These are phyloP conservation scores for Xylaria sp. DNA, from an alignment of 2,329 filamentous ascomycete species.

Conservation along the genomic window DNA sequence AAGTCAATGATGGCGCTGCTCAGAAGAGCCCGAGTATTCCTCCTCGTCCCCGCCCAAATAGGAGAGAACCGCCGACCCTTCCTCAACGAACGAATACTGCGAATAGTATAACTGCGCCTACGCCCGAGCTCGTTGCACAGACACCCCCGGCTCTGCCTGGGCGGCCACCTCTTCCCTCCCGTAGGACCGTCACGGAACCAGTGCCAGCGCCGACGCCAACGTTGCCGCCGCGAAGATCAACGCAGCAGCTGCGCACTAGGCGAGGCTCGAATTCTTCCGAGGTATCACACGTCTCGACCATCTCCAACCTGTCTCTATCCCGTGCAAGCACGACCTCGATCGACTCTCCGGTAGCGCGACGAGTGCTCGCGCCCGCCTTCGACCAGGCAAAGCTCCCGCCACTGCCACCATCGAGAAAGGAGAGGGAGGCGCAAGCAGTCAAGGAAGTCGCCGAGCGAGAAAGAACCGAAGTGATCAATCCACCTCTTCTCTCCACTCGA, in stretches of 20 bases:
- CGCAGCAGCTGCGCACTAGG: slow-evolving; percentile 56
- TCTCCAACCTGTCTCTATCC: slow-evolving; percentile 65
- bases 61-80: slow-evolving; percentile 50
- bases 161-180: slow-evolving; percentile 52
- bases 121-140: slow-evolving; percentile 36
- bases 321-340: slow-evolving; percentile 59
- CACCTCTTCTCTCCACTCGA: slow-evolving; percentile 46
- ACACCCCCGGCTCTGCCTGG: slow-evolving; percentile 44
- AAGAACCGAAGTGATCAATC: slow-evolving; percentile 43
- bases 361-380: slow-evolving; percentile 66
- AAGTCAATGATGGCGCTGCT: slow-evolving; percentile 38
- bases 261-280: slow-evolving; percentile 69
- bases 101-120: neutral
- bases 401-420: slow-evolving; percentile 65
- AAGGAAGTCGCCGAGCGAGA: slow-evolving; percentile 50
- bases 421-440: slow-evolving; percentile 59
- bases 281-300: slow-evolving; percentile 62
- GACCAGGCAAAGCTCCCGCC: slow-evolving; percentile 67
- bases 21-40: slow-evolving; percentile 53
- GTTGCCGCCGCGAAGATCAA: slow-evolving; percentile 60
- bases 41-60: slow-evolving; percentile 52
- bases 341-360: slow-evolving; percentile 50
- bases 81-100: slow-evolving; percentile 50
- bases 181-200: slow-evolving; percentile 41
- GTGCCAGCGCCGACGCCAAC: slow-evolving; percentile 53